Evolutionary conservation across 768 basidiomycete species (phyloP), one percentile per base, ranked within the genome.

Genomic region (Psilocybe azurescens): DNA sequence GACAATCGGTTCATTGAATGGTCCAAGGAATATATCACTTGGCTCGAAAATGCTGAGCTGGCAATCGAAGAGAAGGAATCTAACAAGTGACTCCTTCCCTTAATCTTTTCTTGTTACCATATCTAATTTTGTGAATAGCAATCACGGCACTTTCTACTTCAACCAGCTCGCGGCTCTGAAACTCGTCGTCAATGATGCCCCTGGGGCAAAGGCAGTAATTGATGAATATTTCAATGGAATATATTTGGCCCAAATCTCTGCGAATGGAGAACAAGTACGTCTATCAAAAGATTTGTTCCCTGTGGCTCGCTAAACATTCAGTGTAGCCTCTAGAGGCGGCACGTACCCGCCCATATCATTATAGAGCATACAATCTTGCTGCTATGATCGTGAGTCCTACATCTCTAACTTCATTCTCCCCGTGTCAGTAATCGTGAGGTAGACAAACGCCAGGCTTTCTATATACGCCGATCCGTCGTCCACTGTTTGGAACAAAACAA

Each of bases 81-180:
- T 1, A 62, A 69, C 16, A 89, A 89, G 88, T 89, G 73, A 56
- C 78, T 69, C 1, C 11, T 29, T 36, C 20, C 33, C 29, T 44
- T 24, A 39, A 28, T 10, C 47, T 50, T 38, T 20, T 29, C 49
- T 44, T 60, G 20, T 47, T 11, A 3, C 24, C 53, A 6, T 33
- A 30, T 11, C 46, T 48, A 4, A 48, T 65, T 18, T 5, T 32
- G 9, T 59, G 48, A 33, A 18, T 32, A 90, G 88, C 67, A 90
- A 90, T 65, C 89, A 89, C 65, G 88, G 86, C 33, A 78, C 84
- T 0, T 90, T 85, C 72, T 90, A 83, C 70, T 84, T 78, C 67
- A 85, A 83, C 64, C 88, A 91, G 68, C 76, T 85, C 0, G 81
- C 84, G 0, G 78, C 87, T 0, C 71, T 88, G 46, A 84, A 87